Base-by-base conservation (phyloP, 176 grass and related monocot genomes). In the Musa itinerans region DNA sequence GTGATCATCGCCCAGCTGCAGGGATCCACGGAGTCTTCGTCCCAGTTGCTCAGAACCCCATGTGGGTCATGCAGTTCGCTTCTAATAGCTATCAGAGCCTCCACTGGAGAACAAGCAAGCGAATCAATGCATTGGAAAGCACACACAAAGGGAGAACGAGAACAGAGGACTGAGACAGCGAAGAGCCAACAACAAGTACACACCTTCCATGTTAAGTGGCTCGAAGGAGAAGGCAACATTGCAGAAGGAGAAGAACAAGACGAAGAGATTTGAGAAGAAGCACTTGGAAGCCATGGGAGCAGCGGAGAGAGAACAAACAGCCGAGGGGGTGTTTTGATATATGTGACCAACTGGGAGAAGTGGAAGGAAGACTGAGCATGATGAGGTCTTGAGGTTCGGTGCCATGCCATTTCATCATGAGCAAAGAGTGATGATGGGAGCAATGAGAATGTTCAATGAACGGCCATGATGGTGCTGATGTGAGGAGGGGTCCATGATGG, bases 1-100 rank as follows among this genome's bases (percentile, higher is more conserved):
- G 94, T 98, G 80, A 98, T 80, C 94, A 98, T 98, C 56, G 94
- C 90, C 94, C 94, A 98, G 86, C 94, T 98, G 67, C 94, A 98
- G 15, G 94, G 94, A 87, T 98, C 94, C 74, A 93, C 90, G 48
- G 89, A 98, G 84, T 93, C 84, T 69, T 89, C 88, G 78, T 98
- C 94, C 94, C 94, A 98, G 80, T 93, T 93, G 71, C 74, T 75
- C 27, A 98, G 83, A 74, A 93, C 94, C 14, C 88, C 94, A 78
- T 91, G 94, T 21, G 94, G 82, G 64, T 98, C 94, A 67, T 85
- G 83, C 83, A 98, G 67, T 25, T 74, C 82, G 61, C 82, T 87
- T 83, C 81, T 77, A 19, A 98, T 89, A 53, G 86, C 88, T 77
- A 98, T 93, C 88, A 98, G 82, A 63, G 94, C 88, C 80, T 89